Base-by-base conservation (phyloP, 1,284 basidiomycete species). In the Mycena sp. region DNA sequence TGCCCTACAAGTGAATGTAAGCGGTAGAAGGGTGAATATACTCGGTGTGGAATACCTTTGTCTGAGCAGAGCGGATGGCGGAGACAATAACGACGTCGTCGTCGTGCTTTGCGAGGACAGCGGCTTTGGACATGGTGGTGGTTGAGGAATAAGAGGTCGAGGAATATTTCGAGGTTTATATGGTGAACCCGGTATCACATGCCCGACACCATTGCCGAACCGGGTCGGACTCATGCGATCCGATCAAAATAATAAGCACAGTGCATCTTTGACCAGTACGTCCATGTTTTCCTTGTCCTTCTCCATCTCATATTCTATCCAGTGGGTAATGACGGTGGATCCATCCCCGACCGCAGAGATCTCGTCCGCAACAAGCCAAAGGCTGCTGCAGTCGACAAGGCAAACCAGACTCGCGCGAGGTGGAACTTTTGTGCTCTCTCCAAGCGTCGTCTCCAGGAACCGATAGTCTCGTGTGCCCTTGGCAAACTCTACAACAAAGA, bases 401-500 rank as follows among this genome's bases (percentile, higher is more conserved):
- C 94, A 6, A 95, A 95, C 76, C 91, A 96, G 76, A 89, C 91
- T 39, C 88, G 92, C 41, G 95, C 95, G n/a, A 86, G 90, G 65
- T 98, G 95, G 95, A 90, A 94, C 75, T 95, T 93, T 78, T 98
- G 96, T 79, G 95, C 96, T 11, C 85, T 98, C 3, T 97, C 95
- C 59, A 98, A 97, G 95, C 88, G 89, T 73, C 91, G 91, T n/a
- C 85, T 98, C 3, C 88, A 91, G 76, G 91, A 95, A 73, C 96
- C 96, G 0, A 86, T 97, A 16, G 96, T 97, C 0, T 92, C 95
- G 0, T 97, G 96, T 82, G 91, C 91, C 0, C 85, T 98, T 0
- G 96, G 96, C 37, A 96, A 96, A 80, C 85, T 98, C 2, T 98
- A 97, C 80, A 98, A 98, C 83, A 97, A 97, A 80, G 96, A 96